Evolutionary conservation across 768 basidiomycete genomes (phyloP).

Genomic region (Obba rivulosa): DNA sequence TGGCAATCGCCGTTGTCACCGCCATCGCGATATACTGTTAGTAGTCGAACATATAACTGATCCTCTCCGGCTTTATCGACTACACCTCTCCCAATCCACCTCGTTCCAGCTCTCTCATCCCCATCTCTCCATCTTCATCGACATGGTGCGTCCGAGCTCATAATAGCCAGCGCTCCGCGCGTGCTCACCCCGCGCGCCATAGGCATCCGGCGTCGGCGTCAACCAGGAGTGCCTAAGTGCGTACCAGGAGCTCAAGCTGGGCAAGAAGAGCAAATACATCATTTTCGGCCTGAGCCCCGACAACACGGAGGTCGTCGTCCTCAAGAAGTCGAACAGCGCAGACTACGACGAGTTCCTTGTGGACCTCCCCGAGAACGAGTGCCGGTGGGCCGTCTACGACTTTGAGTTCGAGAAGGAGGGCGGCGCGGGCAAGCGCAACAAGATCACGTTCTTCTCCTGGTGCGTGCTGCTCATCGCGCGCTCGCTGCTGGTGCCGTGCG

Average conservation of each 20-base stretch:
- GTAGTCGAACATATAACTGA: slow-evolving; percentile 7
- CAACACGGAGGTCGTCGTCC: slow-evolving; percentile 71
- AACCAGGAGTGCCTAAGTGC: slow-evolving; percentile 48
- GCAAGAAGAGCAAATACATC: slow-evolving; percentile 79
- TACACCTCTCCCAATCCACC: slow-evolving; percentile 4
- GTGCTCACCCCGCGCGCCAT: not conserved
- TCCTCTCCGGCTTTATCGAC: too few relatives aligned
- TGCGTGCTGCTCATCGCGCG: slow-evolving; percentile 38
- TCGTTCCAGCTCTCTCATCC: not conserved
- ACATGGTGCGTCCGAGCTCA: slow-evolving; percentile 13
- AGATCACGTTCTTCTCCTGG: slow-evolving; percentile 83
- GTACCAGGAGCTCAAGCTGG: slow-evolving; percentile 71
- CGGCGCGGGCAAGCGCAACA: slow-evolving; percentile 71
- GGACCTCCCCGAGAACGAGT: slow-evolving; percentile 68
- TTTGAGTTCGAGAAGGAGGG: slow-evolving; percentile 74
- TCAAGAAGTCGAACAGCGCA: slow-evolving; percentile 45
- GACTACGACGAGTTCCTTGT: slow-evolving; percentile 70
- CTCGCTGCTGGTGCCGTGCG: not conserved
- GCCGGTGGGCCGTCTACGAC: slow-evolving; percentile 92
- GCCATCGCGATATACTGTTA: slow-evolving; percentile 23
- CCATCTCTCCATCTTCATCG: not conserved
- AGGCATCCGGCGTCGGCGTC: slow-evolving; percentile 68
- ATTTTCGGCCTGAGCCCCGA: slow-evolving; percentile 62
- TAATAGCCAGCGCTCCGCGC: not conserved
- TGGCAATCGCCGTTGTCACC: slow-evolving; percentile 25